Conservation (phyloP, 2,329 filamentous ascomycete species). For the Hypoxylon sp. region DNA sequence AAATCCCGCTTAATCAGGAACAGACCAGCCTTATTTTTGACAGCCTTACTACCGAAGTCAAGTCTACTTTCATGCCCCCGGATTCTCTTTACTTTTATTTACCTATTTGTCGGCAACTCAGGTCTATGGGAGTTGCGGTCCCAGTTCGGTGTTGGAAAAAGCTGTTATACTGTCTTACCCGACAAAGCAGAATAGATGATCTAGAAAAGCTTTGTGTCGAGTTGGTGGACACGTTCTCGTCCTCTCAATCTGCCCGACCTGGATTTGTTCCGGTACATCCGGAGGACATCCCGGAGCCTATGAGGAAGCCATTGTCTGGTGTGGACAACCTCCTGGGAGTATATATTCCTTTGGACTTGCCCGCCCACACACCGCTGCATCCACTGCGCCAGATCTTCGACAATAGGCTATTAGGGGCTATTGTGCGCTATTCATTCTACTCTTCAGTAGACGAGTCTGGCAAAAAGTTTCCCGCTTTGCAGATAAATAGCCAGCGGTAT, state of each 20-base stretch:
- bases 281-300: slow-evolving; percentile 59
- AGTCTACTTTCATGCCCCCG: slow-evolving; percentile 43
- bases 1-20: slow-evolving; percentile 53
- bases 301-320: slow-evolving; percentile 53
- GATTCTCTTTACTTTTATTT: slow-evolving; percentile 52
- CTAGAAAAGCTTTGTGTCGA: slow-evolving; percentile 62
- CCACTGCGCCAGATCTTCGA: slow-evolving; percentile 65
- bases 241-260: slow-evolving; percentile 47
- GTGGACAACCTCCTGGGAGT: slow-evolving; percentile 55
- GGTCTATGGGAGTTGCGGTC: slow-evolving; percentile 59
- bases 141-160: slow-evolving; percentile 61
- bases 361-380: slow-evolving; percentile 60
- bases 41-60: slow-evolving; percentile 48
- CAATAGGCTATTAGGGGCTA: slow-evolving; percentile 56
- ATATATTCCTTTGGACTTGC: slow-evolving; percentile 61
- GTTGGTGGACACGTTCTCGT: slow-evolving; percentile 59
- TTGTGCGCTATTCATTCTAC: slow-evolving; percentile 65
- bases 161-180: slow-evolving; percentile 62
- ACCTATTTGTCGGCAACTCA: slow-evolving; percentile 56
- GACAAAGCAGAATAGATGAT: slow-evolving; percentile 61
- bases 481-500: slow-evolving; percentile 25
- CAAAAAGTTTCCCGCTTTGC: slow-evolving; percentile 21
- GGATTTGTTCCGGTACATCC: slow-evolving; percentile 62
- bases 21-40: slow-evolving; percentile 53
- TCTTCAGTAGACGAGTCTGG: slow-evolving; percentile 50